Percentiles rank a stretch among this genome's conserved stretches.
phyloP scores from a whole-genome alignment of 306 rosid species.

The Heteromeles arbutifolia region DNA sequence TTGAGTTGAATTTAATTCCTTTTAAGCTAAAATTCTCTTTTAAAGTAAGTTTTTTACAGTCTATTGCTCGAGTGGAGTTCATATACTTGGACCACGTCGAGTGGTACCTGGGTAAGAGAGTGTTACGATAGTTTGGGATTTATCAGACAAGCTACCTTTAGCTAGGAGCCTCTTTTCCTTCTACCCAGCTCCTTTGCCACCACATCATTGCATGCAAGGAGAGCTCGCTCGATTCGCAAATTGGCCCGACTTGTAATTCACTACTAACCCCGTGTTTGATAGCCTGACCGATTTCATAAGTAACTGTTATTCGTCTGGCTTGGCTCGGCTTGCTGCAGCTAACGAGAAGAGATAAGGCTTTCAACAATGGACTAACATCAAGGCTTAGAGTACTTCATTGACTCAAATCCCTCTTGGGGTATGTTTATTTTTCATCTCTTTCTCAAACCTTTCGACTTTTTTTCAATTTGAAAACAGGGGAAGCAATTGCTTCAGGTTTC shows the following conservation, averaged over 20 bases:
- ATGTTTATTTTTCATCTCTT: slow-evolving; percentile 21
- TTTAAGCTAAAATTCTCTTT: too few species aligned
- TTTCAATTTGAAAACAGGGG: too few species aligned
- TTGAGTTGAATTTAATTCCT: too few species aligned
- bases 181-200: not conserved
- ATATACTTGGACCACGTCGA: too few species aligned
- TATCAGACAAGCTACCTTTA: too few species aligned
- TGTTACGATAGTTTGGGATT: too few species aligned
- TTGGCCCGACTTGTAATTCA: not conserved
- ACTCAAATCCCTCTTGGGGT: slow-evolving; percentile 98
- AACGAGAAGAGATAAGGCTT: slow-evolving; percentile 80
- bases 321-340: not conserved
- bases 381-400: slow-evolving; percentile 94
- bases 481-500: too few species aligned
- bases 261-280: not conserved
- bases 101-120: too few species aligned
- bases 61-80: too few species aligned
- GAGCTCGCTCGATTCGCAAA: not conserved
- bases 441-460: slow-evolving; percentile 13
- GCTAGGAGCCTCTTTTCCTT: too few species aligned
- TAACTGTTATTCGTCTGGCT: too few species aligned
- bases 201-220: not conserved
- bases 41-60: too few species aligned
- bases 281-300: not conserved
- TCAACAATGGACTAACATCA: slow-evolving; percentile 97